Evolutionary conservation across 768 basidiomycete genomes (phyloP), one percentile per base, ranked within the genome.

Genomic region (Austroboletus festivus): DNA sequence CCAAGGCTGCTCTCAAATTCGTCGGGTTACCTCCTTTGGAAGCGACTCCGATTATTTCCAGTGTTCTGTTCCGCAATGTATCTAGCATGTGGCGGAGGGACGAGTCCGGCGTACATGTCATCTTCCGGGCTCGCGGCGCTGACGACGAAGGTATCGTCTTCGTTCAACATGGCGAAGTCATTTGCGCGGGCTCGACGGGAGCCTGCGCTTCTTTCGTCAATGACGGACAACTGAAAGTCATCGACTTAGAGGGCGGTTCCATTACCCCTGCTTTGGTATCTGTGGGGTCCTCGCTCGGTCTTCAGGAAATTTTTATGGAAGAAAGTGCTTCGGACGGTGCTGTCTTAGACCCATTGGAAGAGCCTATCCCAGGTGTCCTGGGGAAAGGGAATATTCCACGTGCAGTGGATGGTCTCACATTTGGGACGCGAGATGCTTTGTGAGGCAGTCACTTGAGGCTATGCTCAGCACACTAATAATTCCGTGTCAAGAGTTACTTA

Each of bases 1-100:
- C 80, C 1, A 59, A 68, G 43, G 73, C 76, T 10, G 74, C 83
- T 7, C 58, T 91, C 12, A 58, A 79, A 46, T 81, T 78, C 52
- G 78, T 80, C 3, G 90, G 90, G 1, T 68, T 90, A 11, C 88
- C 89, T 0, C 86, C 88, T 13, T 69, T 92, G 2, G 68, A 68
- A 12, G 70, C 74, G 5, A 62, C 65, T 19, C 60, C 62, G 22
- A 47, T 57, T 15, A 60, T 62, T 26, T 70, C 68, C 3, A 30
- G 48, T 16, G 69, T 89, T 19, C 59, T 79, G 15, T 83, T 89
- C 61, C 68, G 67, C 8, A 79, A 79, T 50, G 76, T 89, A 19
- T 69, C 68, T 12, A 73, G 65, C 35, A 61, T 77, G 51, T 47
- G 61, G 47, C 15, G 51, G 47, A 49, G 62, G 35, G 57, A 60